Base-by-base conservation (phyloP, 2,329 filamentous ascomycete genomes). In the Ascochyta pisi region DNA sequence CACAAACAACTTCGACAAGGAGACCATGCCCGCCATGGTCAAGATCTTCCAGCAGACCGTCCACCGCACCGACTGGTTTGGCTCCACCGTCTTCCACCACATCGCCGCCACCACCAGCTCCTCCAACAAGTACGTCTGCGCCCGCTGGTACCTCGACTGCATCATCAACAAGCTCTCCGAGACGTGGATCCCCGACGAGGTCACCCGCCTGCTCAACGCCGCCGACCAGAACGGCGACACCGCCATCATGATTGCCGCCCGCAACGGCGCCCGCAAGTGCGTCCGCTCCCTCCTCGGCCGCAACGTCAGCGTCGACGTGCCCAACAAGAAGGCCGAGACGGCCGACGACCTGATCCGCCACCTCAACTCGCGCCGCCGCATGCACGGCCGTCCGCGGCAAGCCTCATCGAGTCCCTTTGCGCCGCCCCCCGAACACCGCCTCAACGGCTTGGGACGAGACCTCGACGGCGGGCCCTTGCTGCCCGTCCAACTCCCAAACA, bases 1-100 rank as follows among this genome's bases (percentile, higher is more conserved):
- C 76, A 98, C 94, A 41, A 99, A 99, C 76, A 96, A 95, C 73
- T 95, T 89, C 74, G 95, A 98, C 74, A 96, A 95, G 78, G 86
- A 92, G 64, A 93, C 91, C 0, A 97, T 98, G 78, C 90, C 92
- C 0, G 84, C 84, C 22, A 87, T 99, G 52, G 86, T 96, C 66
- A 89, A 90, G 63, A 86, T 96, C 61, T 84, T 99, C 4, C 87
- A 93, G 47, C 86, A 89, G 34, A 97, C 94, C 0, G 87, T 96
- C 35, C 88, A 89, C 49, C 86, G 86, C 56, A 84, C 89, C 22
- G 95, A 99, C 71, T 87, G 86, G 74, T 88, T 88, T 46, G 90
- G 91, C 12, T 90, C 89, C 58, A 97, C 92, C 0, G 91, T 96
- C 47, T 94, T 99, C 68, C 95, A 98, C 71, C 94, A 98, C 73